phyloP scores from a whole-genome alignment of 768 basidiomycete genomes.

The Suillus clintonianus region DNA sequence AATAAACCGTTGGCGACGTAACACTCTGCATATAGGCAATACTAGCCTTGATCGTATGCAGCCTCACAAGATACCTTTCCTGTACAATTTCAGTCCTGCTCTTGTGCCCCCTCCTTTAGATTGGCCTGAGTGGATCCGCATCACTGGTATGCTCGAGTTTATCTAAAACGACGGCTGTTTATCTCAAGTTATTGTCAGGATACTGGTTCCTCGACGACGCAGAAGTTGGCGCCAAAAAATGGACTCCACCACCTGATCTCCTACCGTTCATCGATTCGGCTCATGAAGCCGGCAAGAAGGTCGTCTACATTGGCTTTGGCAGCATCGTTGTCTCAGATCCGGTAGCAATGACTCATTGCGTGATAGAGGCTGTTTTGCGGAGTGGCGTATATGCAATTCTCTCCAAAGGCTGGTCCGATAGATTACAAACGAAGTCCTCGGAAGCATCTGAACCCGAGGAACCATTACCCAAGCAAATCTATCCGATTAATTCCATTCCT shows the following conservation, averaged over 20 bases:
- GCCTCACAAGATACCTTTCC: conserved; percentile 95
- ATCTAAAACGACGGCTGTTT: conserved; percentile 6
- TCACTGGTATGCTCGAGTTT: conserved; percentile 60
- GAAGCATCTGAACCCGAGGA: conserved; percentile 67
- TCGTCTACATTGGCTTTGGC: conserved; percentile 97
- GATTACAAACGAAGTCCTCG: conserved; percentile 66
- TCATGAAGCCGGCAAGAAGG: conserved; percentile 73
- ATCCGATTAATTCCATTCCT: conserved; percentile 81
- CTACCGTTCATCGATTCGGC: conserved; percentile 83
- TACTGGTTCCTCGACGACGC: conserved; percentile 98
- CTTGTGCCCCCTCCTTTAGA: conserved; percentile 93
- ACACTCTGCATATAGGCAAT: conserved; percentile 69
- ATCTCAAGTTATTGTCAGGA: conserved; percentile 45
- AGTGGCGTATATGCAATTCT: conserved; percentile 92
- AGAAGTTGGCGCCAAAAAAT: conserved; percentile 85
- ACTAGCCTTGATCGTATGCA: conserved; percentile 96
- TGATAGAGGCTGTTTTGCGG: conserved; percentile 83
- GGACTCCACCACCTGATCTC: conserved; percentile 82
- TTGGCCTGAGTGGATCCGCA: conserved; percentile 98
- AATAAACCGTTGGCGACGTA: conserved; percentile 90
- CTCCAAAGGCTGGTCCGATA: conserved; percentile 98
- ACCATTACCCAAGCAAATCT: conserved; percentile 77
- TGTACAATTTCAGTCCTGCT: conserved; percentile 95
- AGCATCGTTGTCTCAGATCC: conserved; percentile 98
- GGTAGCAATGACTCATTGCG: conserved; percentile 85